Conservation (phyloP, 345 rosid genomes). For the Aquilaria yunnanensis region DNA sequence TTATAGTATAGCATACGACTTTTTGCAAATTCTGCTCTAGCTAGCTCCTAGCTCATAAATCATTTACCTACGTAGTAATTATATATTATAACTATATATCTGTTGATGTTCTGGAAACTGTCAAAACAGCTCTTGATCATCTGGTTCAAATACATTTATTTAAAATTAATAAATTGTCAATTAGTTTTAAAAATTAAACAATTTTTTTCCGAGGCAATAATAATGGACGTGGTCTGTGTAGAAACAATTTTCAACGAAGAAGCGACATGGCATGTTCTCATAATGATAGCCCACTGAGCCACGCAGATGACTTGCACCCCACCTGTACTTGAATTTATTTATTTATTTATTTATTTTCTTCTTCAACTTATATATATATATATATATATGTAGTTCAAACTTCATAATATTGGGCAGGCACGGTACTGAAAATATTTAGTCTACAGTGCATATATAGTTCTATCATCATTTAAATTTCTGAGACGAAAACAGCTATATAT, state of each 20-base stretch:
- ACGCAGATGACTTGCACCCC: conserved; percentile 5
- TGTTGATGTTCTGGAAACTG: too few relatives aligned
- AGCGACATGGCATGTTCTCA: conserved; percentile 11
- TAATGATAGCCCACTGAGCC: conserved; percentile 19
- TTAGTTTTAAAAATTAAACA: neutral
- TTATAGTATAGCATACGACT: too few relatives aligned
- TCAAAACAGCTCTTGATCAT: too few relatives aligned
- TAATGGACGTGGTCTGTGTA: neutral
- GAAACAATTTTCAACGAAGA: neutral
- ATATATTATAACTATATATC: too few relatives aligned
- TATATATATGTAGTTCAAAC: neutral
- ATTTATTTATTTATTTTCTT: neutral
- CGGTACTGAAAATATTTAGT: too few relatives aligned
- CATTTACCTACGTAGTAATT: too few relatives aligned
- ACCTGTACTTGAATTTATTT: neutral
- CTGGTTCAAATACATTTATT: too few relatives aligned
- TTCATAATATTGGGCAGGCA: too few relatives aligned
- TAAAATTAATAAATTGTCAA: neutral
- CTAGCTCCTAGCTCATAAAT: too few relatives aligned
- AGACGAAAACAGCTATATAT: too few relatives aligned
- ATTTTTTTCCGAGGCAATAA: neutral
- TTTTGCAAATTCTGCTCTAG: neutral
- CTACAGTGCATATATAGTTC: neutral
- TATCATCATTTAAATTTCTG: too few relatives aligned
- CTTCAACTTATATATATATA: conserved; percentile 8